Evolutionary conservation across 1,139 yeast genomes (phyloP).

Genomic region (Kodamaea derodonti): DNA sequence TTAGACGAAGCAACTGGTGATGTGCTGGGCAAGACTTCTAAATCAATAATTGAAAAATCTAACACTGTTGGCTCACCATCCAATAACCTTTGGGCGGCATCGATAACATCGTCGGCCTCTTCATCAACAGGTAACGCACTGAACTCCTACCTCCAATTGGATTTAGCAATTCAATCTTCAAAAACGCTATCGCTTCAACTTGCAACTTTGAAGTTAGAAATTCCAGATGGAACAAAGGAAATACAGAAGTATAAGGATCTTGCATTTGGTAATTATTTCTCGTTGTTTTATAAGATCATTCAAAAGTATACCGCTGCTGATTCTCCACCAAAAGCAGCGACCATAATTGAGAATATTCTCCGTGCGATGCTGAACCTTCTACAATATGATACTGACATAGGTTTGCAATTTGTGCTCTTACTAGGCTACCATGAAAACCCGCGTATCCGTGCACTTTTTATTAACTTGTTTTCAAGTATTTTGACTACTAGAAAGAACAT

Average conservation of each 20-base stretch:
- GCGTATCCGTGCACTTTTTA: constrained; percentile 64
- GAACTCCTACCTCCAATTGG: constrained; percentile 46
- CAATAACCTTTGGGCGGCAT: neutral
- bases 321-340: constrained; percentile 47
- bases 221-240: constrained; percentile 60
- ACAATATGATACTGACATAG: constrained; percentile 72
- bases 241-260: constrained; percentile 56
- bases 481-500: constrained; percentile 39
- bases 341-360: constrained; percentile 64
- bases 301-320: constrained; percentile 50
- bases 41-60: neutral
- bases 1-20: constrained; percentile 47
- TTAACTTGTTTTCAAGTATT: constrained; percentile 72
- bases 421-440: constrained; percentile 71
- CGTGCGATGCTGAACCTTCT: constrained; percentile 64
- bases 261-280: constrained; percentile 69
- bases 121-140: neutral
- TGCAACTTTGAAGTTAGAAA: constrained; percentile 54
- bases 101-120: constrained; percentile 6
- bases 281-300: constrained; percentile 64
- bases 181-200: constrained; percentile 54
- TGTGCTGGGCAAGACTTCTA: constrained; percentile 19
- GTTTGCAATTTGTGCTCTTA: constrained; percentile 72
- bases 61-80: neutral
- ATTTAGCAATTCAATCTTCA: constrained; percentile 65